These are phyloP conservation scores for Tulasnella sp. DNA, from an alignment of 768 basidiomycete species.

Conservation along the genomic window DNA sequence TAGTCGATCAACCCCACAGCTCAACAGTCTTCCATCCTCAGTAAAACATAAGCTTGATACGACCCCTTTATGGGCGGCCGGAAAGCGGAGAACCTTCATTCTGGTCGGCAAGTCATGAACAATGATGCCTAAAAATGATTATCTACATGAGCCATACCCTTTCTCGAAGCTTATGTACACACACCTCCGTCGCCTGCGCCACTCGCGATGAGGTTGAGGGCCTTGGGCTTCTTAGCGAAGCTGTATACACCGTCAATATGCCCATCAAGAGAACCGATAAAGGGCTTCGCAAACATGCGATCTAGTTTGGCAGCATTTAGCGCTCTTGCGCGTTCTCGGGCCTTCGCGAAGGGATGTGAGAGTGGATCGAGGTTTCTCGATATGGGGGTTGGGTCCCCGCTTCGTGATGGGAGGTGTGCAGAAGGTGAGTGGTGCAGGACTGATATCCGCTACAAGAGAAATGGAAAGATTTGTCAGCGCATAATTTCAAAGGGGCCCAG, in stretches of 20 bases:
- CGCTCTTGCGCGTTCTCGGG: slow-evolving; percentile 89
- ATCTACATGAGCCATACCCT: neutral
- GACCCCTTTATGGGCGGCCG: slow-evolving; percentile 78
- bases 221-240: slow-evolving; percentile 69
- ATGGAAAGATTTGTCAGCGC: too few relatives aligned
- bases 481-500: too few relatives aligned
- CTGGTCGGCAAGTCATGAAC: slow-evolving; percentile 72
- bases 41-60: slow-evolving; percentile 78
- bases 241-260: slow-evolving; percentile 94
- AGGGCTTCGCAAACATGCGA: slow-evolving; percentile 96
- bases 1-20: slow-evolving; percentile 77
- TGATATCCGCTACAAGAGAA: slow-evolving; percentile 63
- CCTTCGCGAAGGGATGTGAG: slow-evolving; percentile 92
- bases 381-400: slow-evolving; percentile 80
- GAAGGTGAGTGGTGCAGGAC: slow-evolving; percentile 81
- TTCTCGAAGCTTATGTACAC: slow-evolving; percentile 32
- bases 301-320: slow-evolving; percentile 96
- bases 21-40: slow-evolving; percentile 58
- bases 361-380: slow-evolving; percentile 90
- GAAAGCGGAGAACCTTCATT: slow-evolving; percentile 53
- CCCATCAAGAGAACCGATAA: slow-evolving; percentile 83
- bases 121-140: slow-evolving; percentile 59
- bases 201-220: slow-evolving; percentile 81
- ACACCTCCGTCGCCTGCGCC: slow-evolving; percentile 94
- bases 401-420: slow-evolving; percentile 65